Base-by-base conservation (phyloP, 768 basidiomycete species). In the Termitomyces heimii region DNA sequence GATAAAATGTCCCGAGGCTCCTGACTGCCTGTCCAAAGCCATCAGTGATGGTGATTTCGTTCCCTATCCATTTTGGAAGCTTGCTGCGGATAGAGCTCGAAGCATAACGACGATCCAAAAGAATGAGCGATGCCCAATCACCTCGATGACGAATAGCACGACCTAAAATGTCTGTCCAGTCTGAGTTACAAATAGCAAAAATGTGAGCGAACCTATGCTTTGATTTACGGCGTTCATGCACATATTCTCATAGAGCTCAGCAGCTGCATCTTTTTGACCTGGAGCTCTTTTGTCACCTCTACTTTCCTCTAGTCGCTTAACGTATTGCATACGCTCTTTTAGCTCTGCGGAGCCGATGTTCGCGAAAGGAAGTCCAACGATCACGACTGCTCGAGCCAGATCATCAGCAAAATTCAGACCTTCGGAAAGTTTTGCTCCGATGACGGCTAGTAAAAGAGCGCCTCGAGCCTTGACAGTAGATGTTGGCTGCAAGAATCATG, bases 371-470 rank as follows among this genome's bases (percentile, higher is more conserved):
- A 99, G 79, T 3, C 97, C 97, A 47, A 96, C 78, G 57, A 95
- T 82, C 31, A 94, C 76, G 24, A 97, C 92, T 12, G 85, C 88
- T 31, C 94, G 86, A 2, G 94, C 94, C 16, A 92, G 82, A 48
- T 85, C 80, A 67, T 93, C 89, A 20, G 85, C 80, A 65, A 88
- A 88, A 63, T 87, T 86, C 39, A 86, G 69, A 8, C 95, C 96
- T 72, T 99, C 97, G 0, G 93, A 95, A n/a, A 99, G 80, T 68
- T 98, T 98, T 28, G 94, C 96, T 18, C 95, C 95, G 28, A 98
- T 88, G 10, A 98, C 97, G 2, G 97, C 96, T 55, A 98, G 87
- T 5, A 99, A 75, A 39, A 99, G 69, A 3, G 92, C 92, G 16
- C 94, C 94, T 60, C 72, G 70, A 68, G 67, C 71, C 58, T 73